Base-by-base conservation (phyloP, 2,329 filamentous ascomycete species). In the Lecanicillium sp. region DNA sequence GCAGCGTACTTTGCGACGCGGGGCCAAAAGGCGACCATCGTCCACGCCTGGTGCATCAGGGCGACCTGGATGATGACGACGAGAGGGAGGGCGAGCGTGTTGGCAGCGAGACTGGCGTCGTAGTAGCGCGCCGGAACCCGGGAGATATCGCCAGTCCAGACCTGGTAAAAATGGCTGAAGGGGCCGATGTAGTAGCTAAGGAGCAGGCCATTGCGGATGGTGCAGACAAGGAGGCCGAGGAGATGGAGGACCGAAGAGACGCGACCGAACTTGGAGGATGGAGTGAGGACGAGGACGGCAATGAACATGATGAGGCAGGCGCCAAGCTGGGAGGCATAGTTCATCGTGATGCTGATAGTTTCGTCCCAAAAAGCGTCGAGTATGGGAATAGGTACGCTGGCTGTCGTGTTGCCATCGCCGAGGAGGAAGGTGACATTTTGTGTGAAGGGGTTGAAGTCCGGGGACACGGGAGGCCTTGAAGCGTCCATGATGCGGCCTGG, bases 281-380 rank as follows among this genome's bases (percentile, higher is more conserved):
- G 78, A 0, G 86, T 90, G 62, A 90, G 74, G 50, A 84, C 58
- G 10, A 89, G 66, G 3, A 90, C 68, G 24, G 86, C 71, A 36
- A 84, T 55, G 15, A 90, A 69, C 58, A 89, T 77, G 51, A 84
- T 66, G 49, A 83, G 54, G 39, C 78, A 79, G 20, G 84, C 79
- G 24, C 87, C 87, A 44, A 90, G 72, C 62, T 91, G 86, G 15
- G 76, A 67, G 44, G 78, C 83, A 61, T 84, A 87, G 65, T 82
- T 84, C 70, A 87, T 80, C 60, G 60, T 62, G 21, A 67, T 62
- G 56, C 62, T 66, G 53, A 63, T 51, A 33, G 62, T 59, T 24
- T 61, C 59, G 20, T 57, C 53, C 52, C 62, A 64, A 43, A 62
- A 55, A 20, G 40, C 32, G 52, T 72, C 63, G 39, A 74, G 52